These are phyloP conservation scores for Thymus quinquecostatus DNA, from an alignment of 257 asterid species.

Conservation along the genomic window DNA sequence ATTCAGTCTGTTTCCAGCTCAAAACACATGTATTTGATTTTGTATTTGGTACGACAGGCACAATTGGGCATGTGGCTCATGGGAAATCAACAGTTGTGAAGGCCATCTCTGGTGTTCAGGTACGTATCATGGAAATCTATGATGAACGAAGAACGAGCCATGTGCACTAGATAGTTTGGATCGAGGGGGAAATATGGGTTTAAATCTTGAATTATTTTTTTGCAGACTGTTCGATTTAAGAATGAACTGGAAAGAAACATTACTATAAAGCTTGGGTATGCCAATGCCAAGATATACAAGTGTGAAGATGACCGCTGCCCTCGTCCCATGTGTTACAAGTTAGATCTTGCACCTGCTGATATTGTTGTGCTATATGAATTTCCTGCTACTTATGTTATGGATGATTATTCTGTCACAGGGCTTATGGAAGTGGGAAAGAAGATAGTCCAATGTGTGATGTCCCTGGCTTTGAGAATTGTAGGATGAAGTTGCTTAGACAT, in stretches of 20 bases:
- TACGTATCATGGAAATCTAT: slow-evolving; percentile 9
- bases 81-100: slow-evolving; percentile 97
- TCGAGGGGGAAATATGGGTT: neutral
- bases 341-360: slow-evolving; percentile 36
- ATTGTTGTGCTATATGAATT: slow-evolving; percentile 17
- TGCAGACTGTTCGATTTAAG: slow-evolving; percentile 96
- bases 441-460: slow-evolving; percentile 96
- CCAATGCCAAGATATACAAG: slow-evolving; percentile 94
- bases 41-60: slow-evolving; percentile 54
- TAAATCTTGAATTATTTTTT: slow-evolving; percentile 23
- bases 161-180: neutral
- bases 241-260: slow-evolving; percentile 98
- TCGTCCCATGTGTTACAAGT: slow-evolving; percentile 97
- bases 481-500: slow-evolving; percentile 92
- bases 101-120: slow-evolving; percentile 98
- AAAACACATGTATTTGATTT: no score
- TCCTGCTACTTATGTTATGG: slow-evolving; percentile 15
- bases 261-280: slow-evolving; percentile 98
- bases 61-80: slow-evolving; percentile 99
- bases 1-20: no score
- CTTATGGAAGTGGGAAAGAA: slow-evolving; percentile 98
- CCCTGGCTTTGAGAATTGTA: slow-evolving; percentile 88
- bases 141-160: no score
- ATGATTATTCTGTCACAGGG: slow-evolving; percentile 48
- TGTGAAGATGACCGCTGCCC: slow-evolving; percentile 96